These are phyloP conservation scores for Tetragonia tetragonoides DNA, from an alignment of 148 eudicot species.

Conservation along the genomic window DNA sequence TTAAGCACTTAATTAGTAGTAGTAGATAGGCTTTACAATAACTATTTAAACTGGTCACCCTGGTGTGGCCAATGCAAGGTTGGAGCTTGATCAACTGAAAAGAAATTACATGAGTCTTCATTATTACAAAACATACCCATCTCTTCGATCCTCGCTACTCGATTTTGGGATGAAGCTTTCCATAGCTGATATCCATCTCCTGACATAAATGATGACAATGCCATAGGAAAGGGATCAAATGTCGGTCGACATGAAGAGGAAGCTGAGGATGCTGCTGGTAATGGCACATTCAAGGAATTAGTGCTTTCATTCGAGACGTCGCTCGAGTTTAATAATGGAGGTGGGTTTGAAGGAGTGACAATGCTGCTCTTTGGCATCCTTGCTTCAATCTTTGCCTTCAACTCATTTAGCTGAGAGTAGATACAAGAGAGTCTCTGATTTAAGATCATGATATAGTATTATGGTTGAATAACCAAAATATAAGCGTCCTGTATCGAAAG, in stretches of 20 bases:
- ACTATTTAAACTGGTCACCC: slow-evolving; percentile 25
- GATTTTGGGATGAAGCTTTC: slow-evolving; percentile 51
- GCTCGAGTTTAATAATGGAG: neutral
- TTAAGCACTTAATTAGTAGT: neutral
- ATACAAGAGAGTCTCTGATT: neutral
- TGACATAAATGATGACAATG: slow-evolving; percentile 18
- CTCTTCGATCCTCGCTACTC: slow-evolving; percentile 67
- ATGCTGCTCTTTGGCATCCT: slow-evolving; percentile 15
- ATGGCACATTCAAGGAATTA: slow-evolving; percentile 9
- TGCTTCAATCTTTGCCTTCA: slow-evolving; percentile 60
- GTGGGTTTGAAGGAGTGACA: slow-evolving; percentile 19
- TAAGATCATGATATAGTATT: neutral
- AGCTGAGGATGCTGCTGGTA: neutral
- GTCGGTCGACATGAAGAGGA: slow-evolving; percentile 18
- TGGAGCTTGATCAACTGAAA: slow-evolving; percentile 70
- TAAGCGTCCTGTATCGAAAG: too few relatives aligned
- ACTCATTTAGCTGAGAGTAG: slow-evolving; percentile 49
- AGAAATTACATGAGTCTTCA: slow-evolving; percentile 60
- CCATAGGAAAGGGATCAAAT: slow-evolving; percentile 24
- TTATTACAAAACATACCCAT: slow-evolving; percentile 60
- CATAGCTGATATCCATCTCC: slow-evolving; percentile 25
- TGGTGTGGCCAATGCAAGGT: slow-evolving; percentile 56
- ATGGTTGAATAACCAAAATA: neutral
- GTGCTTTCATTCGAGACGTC: neutral
- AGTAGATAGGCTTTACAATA: neutral